A percentile compares a stretch with the other conserved stretches of the same genome.
Conservation (phyloP, 768 basidiomycete species). For the Mycena amicta region DNA sequence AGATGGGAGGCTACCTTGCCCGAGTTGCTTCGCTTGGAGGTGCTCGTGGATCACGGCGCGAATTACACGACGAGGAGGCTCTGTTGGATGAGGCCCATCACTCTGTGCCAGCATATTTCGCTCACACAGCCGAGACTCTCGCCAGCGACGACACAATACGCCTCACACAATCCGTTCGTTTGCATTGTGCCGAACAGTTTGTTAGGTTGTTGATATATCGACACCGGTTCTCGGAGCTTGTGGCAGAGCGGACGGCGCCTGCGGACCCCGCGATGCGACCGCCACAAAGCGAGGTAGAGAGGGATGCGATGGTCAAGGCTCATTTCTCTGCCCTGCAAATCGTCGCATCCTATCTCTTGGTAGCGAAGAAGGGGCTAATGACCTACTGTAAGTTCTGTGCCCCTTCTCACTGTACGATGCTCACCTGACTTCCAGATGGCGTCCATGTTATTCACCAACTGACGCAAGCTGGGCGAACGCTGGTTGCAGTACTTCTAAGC, state of each 20-base stretch:
- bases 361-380: conserved; percentile 89
- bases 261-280: conserved; percentile 48
- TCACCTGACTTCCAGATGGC: conserved; percentile 57
- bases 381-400: conserved; percentile 74
- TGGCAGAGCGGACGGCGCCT: conserved; percentile 63
- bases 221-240: conserved; percentile 78
- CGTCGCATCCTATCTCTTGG: conserved; percentile 78
- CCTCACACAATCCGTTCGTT: conserved; percentile 83
- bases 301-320: conserved; percentile 75
- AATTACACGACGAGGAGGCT: conserved; percentile 77
- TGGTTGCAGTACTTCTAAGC: conserved; percentile 85
- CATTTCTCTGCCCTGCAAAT: conserved; percentile 81
- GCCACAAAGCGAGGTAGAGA: conserved; percentile 67
- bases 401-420: conserved; percentile 1
- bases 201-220: conserved; percentile 87
- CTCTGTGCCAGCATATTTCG: conserved; percentile 76
- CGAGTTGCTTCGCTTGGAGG: conserved; percentile 72
- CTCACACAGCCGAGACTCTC: conserved; percentile 78
- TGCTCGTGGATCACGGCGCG: conserved; percentile 54
- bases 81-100: conserved; percentile 79
- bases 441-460: conserved; percentile 96
- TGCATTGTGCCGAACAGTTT: conserved; percentile 87
- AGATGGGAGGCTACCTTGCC: conserved; percentile 71
- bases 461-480: conserved; percentile 89
- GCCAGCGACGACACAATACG: conserved; percentile 85